Conservation (phyloP, 805 yeast species). For the Cephaloascus fragrans region DNA sequence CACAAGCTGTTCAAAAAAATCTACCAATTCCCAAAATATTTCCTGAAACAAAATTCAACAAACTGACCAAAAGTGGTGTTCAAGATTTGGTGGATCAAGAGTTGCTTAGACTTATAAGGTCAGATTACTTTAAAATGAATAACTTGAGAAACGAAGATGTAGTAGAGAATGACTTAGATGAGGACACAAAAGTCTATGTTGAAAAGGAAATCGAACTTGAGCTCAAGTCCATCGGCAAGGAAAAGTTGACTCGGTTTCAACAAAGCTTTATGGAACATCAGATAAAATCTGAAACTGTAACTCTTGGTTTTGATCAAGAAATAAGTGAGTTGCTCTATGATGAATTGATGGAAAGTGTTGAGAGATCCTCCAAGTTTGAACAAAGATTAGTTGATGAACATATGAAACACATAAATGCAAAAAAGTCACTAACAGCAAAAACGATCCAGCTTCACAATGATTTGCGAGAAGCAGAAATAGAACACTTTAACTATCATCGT, state of each 20-base stretch:
- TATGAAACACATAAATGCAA: background rate
- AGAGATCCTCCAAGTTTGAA: background rate
- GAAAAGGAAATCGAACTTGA: slow-evolving; percentile 10
- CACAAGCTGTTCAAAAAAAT: slow-evolving; percentile 36
- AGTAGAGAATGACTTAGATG: slow-evolving; percentile 22
- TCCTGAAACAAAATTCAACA: slow-evolving; percentile 1
- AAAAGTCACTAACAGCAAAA: background rate
- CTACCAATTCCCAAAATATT: slow-evolving; percentile 28
- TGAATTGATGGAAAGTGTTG: background rate
- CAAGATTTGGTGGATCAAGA: slow-evolving; percentile 16
- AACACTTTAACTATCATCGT: background rate
- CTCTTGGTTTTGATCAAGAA: background rate
- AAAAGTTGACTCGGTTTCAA: background rate
- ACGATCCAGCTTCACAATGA: background rate
- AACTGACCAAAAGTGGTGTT: background rate
- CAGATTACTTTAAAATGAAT: slow-evolving; percentile 27
- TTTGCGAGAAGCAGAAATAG: background rate
- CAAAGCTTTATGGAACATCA: background rate
- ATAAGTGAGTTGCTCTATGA: background rate
- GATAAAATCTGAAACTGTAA: background rate
- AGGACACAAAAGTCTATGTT: slow-evolving; percentile 11
- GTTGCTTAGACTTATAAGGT: slow-evolving; percentile 21
- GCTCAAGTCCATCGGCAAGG: background rate
- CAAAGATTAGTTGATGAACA: background rate
- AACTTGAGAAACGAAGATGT: slow-evolving; percentile 10